Base-by-base conservation (phyloP, 2,329 filamentous ascomycete genomes). In the Zymoseptoria ardabiliae region DNA sequence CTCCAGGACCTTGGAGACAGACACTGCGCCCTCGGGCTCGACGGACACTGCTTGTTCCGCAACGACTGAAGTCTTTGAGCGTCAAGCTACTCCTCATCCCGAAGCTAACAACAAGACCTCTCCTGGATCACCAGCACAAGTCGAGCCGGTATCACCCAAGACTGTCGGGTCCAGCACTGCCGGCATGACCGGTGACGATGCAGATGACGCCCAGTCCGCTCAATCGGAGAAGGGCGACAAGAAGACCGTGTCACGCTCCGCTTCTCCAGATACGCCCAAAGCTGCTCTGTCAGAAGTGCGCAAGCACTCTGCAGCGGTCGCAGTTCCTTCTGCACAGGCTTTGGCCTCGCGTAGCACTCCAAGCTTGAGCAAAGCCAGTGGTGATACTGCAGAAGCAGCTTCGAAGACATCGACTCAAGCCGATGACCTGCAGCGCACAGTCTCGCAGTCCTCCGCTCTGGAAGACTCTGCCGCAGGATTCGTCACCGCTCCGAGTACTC, bases 401-500 rank as follows among this genome's bases (percentile, higher is more conserved):
- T 22, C 52, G n/a, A 30, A 21, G 50, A 28, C 8, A 9, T 22
- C 21, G 23, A 55, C 17, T 17, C 17, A 45, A 17, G 35, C 35
- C 11, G 35, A 45, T 45, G 11, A 45, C 13, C 35, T n/a, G 19
- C 63, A 66, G 55, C 61, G 60, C 17, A 58, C 57, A n/a, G 52
- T 54, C 3, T 67, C 65, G 17, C 58, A 50, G 22, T 53, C 25
- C 13, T 62, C 66, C n/a, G 50, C 19, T 19, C 50, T 19, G 11
- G 61, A 64, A 10, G 60, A 59, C 17, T 56, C 59, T 6, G 57
- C 62, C 8, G 53, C 63, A 13, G 60, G 57, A 49, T 67, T 65
- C 30, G 53, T 64, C 23, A 69, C 64, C 11, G 67, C 69, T 6
- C 68, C 67, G 4, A 64, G 58, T 21, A 68, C 65, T 0, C 66